phyloP scores from a whole-genome alignment of 169 alveolate species.

The Besnoitia besnoiti region DNA sequence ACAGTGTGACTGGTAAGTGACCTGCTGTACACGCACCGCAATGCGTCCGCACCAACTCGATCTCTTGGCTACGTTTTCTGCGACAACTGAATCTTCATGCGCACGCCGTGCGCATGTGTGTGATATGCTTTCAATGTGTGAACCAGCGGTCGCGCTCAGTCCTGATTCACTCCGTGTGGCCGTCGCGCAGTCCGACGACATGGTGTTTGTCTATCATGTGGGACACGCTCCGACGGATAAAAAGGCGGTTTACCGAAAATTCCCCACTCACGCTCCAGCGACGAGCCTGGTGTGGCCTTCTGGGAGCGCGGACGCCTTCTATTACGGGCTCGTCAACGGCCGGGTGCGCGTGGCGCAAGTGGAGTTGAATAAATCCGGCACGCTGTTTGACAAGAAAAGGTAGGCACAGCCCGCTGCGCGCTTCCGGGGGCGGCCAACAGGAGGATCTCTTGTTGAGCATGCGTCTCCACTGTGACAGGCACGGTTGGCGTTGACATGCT shows the following conservation, averaged over 20 bases:
- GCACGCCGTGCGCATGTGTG: no score
- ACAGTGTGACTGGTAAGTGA: not conserved
- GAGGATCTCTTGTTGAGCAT: no score
- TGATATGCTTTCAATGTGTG: no score
- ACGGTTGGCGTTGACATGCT: no score
- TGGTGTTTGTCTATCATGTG: constrained; percentile 89
- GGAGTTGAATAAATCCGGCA: constrained; percentile 78
- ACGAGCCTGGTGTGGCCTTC: constrained; percentile 92
- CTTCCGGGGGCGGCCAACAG: no score
- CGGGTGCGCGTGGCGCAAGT: constrained; percentile 88
- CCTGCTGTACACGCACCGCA: no score
- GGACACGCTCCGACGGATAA: constrained; percentile 91
- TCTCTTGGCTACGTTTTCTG: no score
- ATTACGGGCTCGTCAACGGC: constrained; percentile 93
- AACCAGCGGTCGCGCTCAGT: constrained; percentile 88
- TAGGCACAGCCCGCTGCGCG: not conserved
- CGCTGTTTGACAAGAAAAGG: constrained; percentile 80
- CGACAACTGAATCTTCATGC: no score
- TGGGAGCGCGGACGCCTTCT: constrained; percentile 83
- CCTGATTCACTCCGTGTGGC: constrained; percentile 90
- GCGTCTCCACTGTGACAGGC: no score
- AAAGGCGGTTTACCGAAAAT: constrained; percentile 90
- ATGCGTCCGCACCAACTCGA: no score
- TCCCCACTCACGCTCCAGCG: constrained; percentile 88
- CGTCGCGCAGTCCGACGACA: constrained; percentile 89